Conservation (phyloP, 139 green algal genomes). For the Ulvella scutata region DNA sequence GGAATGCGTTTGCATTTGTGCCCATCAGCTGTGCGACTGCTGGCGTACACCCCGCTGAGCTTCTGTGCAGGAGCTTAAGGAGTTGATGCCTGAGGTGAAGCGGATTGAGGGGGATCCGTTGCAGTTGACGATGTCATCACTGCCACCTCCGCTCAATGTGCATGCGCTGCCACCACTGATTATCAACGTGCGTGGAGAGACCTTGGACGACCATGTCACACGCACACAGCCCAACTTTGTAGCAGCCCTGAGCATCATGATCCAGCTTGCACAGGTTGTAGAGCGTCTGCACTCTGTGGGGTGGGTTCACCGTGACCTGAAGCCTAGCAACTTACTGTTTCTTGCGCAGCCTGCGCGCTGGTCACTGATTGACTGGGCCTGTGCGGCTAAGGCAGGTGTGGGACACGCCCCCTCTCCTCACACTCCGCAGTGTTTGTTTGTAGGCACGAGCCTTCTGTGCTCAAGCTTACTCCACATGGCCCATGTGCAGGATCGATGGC, state of each 20-base stretch:
- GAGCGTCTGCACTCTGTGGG: not conserved
- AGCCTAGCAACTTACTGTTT: not conserved
- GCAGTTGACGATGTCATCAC: not conserved
- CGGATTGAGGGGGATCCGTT: not conserved
- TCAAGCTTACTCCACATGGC: not conserved
- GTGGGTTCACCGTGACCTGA: conserved; percentile 3
- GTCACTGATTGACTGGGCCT: not conserved
- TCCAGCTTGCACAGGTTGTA: not conserved
- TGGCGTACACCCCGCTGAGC: not conserved
- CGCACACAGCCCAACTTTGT: not conserved
- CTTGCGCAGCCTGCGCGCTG: not conserved
- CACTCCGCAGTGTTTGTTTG: not conserved
- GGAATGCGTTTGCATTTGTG: not conserved
- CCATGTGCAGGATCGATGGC: not conserved
- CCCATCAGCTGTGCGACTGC: not conserved
- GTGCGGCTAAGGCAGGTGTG: not conserved
- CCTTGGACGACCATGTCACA: not conserved
- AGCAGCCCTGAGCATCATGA: not conserved
- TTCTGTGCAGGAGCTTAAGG: not conserved
- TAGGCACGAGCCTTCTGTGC: not conserved
- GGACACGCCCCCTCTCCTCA: not conserved
- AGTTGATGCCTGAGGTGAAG: not conserved
- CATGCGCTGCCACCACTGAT: not conserved
- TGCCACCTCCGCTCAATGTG: not conserved
- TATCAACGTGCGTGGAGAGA: not conserved